phyloP scores from a whole-genome alignment of 441 rosid species.

The Brassica hybrid region DNA sequence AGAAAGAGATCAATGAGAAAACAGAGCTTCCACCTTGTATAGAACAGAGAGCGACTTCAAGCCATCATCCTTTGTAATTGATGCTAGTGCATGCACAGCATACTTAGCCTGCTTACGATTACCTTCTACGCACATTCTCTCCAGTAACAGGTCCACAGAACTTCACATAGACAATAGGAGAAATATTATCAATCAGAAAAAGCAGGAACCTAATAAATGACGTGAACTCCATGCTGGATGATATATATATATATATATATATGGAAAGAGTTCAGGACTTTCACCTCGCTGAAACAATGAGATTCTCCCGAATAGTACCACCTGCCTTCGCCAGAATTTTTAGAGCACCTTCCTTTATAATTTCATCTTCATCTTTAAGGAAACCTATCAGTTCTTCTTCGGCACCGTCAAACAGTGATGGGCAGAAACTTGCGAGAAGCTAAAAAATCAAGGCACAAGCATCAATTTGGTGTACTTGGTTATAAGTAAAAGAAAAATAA shows the following conservation, averaged over 20 bases:
- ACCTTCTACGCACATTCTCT: conserved; percentile 95
- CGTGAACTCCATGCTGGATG: conserved; percentile 17
- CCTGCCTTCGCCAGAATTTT: conserved; percentile 98
- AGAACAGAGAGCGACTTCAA: conserved; percentile 97
- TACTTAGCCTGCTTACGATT: conserved; percentile 96
- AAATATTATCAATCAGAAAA: conserved; percentile 41
- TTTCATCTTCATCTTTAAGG: conserved; percentile 91
- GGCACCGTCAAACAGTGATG: conserved; percentile 76
- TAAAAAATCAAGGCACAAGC: conserved; percentile 41
- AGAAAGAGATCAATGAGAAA: conserved; percentile 32
- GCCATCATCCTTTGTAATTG: conserved; percentile 99
- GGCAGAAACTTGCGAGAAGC: conserved; percentile 92
- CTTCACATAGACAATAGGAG: conserved; percentile 53
- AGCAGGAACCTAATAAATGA: conserved; percentile 27
- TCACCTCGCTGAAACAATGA: conserved; percentile 84
- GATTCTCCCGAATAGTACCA: conserved; percentile 94
- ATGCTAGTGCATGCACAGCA: conserved; percentile 98
- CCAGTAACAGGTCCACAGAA: conserved; percentile 92
- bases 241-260: neutral
- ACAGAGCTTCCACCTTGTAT: conserved; percentile 68
- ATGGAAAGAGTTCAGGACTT: conserved; percentile 27
- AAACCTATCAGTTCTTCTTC: conserved; percentile 85
- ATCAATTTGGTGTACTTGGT: conserved; percentile 27
- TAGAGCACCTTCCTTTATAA: conserved; percentile 88
- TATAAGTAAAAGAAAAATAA: conserved; percentile 17